These are phyloP conservation scores for Ophiostoma novo-ulmi DNA, from an alignment of 2,329 filamentous ascomycete species.

Conservation along the genomic window DNA sequence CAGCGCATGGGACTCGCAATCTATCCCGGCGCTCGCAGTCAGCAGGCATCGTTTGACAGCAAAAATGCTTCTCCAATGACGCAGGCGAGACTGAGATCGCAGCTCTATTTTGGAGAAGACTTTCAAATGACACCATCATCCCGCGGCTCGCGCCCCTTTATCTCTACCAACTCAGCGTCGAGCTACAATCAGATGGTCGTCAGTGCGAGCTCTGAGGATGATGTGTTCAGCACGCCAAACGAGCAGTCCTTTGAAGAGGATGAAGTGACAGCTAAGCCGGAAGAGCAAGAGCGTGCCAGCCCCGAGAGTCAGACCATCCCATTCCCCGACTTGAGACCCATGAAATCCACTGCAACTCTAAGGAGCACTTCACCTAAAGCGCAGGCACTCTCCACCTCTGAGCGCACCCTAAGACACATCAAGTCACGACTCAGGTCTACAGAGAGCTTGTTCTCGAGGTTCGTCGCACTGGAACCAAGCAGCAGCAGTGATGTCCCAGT, in stretches of 20 bases:
- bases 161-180: neutral
- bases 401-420: slow-evolving; percentile 18
- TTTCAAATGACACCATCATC: neutral
- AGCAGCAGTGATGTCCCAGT: neutral
- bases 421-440: slow-evolving; percentile 26
- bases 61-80: neutral
- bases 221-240: slow-evolving; percentile 16
- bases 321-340: slow-evolving; percentile 17
- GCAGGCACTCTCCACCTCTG: neutral
- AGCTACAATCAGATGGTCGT: neutral
- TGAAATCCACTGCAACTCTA: slow-evolving; percentile 15
- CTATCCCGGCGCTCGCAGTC: neutral
- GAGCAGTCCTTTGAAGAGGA: no score
- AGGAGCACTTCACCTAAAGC: neutral
- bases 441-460: slow-evolving; percentile 26
- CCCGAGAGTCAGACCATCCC: neutral
- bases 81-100: neutral
- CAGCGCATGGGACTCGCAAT: slow-evolving; percentile 19
- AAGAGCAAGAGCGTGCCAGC: neutral
- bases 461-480: slow-evolving; percentile 21
- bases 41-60: slow-evolving; percentile 16
- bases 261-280: neutral
- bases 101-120: slow-evolving; percentile 13
- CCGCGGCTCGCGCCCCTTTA: neutral
- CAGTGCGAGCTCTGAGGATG: slow-evolving; percentile 17